These are phyloP conservation scores for Chenopodium suecicum DNA, from an alignment of 148 eudicot species.

Conservation along the genomic window DNA sequence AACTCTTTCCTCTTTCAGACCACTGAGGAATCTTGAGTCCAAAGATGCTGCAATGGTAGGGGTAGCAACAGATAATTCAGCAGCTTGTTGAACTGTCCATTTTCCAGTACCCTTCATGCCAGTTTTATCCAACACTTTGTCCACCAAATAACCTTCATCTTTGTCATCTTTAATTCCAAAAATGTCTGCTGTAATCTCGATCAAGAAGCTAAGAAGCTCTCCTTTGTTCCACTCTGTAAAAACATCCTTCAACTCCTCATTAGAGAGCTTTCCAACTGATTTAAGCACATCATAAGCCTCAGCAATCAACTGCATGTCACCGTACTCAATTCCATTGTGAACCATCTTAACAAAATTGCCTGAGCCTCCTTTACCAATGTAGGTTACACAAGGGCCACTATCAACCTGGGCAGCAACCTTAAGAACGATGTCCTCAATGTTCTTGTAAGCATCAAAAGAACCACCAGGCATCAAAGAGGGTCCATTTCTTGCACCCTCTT, in stretches of 20 bases:
- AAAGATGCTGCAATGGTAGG: conserved; percentile 86
- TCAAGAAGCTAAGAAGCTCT: conserved; percentile 80
- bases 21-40: conserved; percentile 87
- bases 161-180: conserved; percentile 81
- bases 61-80: conserved; percentile 79
- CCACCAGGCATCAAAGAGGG: conserved; percentile 98
- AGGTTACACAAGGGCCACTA: conserved; percentile 93
- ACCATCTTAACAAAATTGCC: conserved; percentile 88
- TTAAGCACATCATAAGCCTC: conserved; percentile 89
- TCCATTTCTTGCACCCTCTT: conserved; percentile 87
- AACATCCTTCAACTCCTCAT: conserved; percentile 70
- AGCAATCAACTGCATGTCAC: conserved; percentile 91
- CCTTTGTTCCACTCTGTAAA: conserved; percentile 90
- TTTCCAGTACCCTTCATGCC: conserved; percentile 97
- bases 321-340: conserved; percentile 88
- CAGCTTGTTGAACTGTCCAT: conserved; percentile 97
- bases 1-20: conserved; percentile 78
- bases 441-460: conserved; percentile 72
- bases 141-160: conserved; percentile 73
- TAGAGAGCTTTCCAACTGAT: conserved; percentile 86
- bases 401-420: conserved; percentile 95
- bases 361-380: conserved; percentile 84
- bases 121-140: conserved; percentile 86
- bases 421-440: conserved; percentile 79
- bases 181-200: conserved; percentile 87